phyloP scores from a whole-genome alignment of 2,329 filamentous ascomycete species.

The Diaporthe batatas region DNA sequence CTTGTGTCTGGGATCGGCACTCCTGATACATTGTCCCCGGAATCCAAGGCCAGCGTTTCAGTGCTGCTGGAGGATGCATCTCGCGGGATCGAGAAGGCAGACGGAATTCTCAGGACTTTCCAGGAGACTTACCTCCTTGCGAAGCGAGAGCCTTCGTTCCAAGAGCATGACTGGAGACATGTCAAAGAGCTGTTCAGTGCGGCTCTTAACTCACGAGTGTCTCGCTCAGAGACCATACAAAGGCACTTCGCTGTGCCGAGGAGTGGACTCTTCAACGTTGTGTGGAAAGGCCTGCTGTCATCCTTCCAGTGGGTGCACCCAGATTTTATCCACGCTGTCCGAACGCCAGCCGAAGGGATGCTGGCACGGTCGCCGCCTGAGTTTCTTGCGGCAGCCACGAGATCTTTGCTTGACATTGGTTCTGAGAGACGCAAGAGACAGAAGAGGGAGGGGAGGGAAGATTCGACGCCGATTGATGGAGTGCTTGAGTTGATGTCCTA shows the following conservation, averaged over 20 bases:
- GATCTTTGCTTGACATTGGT: conserved; percentile 22
- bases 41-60: not conserved
- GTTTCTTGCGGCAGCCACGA: conserved; percentile 27
- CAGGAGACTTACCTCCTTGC: conserved; percentile 33
- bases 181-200: conserved; percentile 15
- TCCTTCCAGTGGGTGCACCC: conserved; percentile 30
- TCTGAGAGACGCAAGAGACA: not conserved
- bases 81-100: conserved; percentile 10
- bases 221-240: not conserved
- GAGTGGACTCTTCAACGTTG: not conserved
- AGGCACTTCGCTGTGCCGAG: not conserved
- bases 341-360: not conserved
- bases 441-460: not conserved
- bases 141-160: conserved; percentile 27
- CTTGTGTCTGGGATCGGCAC: conserved; percentile 16
- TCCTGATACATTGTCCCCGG: not conserved
- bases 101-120: conserved; percentile 27
- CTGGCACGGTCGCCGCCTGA: not conserved
- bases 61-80: not conserved
- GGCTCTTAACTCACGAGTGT: not conserved
- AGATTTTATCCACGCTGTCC: not conserved
- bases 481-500: conserved; percentile 32
- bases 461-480: not conserved
- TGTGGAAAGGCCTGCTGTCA: conserved; percentile 18
- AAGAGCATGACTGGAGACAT: conserved; percentile 24